Percentiles rank a stretch among this genome's conserved stretches.
These are phyloP conservation scores for Aurifilum marmelostoma DNA, from an alignment of 2,329 filamentous ascomycete genomes.

Conservation along the genomic window DNA sequence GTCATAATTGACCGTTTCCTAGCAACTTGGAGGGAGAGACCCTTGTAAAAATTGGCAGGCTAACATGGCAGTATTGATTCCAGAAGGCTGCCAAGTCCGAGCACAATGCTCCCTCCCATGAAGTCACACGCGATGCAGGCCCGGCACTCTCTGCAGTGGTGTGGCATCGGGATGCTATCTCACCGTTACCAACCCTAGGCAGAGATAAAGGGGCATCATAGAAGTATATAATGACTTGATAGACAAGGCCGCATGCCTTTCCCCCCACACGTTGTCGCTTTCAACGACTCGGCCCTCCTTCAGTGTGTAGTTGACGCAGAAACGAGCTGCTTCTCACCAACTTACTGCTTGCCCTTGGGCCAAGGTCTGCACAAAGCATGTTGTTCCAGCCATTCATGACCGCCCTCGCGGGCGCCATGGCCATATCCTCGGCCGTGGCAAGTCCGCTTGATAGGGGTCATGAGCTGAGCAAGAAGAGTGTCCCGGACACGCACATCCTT, in stretches of 20 bases:
- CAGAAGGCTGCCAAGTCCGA: background rate
- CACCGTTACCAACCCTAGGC: background rate
- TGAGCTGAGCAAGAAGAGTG: conserved; percentile 6
- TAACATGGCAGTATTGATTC: background rate
- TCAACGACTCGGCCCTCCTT: background rate
- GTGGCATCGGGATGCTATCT: background rate
- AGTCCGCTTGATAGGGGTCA: conserved; percentile 14
- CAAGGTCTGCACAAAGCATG: background rate
- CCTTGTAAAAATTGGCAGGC: background rate
- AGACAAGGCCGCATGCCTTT: background rate
- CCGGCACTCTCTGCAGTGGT: background rate
- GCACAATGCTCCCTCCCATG: background rate
- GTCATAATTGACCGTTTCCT: background rate
- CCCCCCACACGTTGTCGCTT: background rate
- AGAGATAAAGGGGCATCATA: background rate
- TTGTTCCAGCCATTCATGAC: conserved; percentile 5
- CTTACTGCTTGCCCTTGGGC: background rate
- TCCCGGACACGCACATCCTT: conserved; percentile 35
- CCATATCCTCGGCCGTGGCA: conserved; percentile 10
- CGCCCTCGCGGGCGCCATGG: conserved; percentile 12
- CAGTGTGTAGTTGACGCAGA: background rate
- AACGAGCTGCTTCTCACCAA: background rate
- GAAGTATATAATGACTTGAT: background rate
- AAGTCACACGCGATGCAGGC: background rate
- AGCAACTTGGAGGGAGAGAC: background rate